A percentile compares a stretch with the other conserved stretches of the same genome.
phyloP scores from a whole-genome alignment of 352 stramenopile genomes.

The Phytophthora podocarpi region DNA sequence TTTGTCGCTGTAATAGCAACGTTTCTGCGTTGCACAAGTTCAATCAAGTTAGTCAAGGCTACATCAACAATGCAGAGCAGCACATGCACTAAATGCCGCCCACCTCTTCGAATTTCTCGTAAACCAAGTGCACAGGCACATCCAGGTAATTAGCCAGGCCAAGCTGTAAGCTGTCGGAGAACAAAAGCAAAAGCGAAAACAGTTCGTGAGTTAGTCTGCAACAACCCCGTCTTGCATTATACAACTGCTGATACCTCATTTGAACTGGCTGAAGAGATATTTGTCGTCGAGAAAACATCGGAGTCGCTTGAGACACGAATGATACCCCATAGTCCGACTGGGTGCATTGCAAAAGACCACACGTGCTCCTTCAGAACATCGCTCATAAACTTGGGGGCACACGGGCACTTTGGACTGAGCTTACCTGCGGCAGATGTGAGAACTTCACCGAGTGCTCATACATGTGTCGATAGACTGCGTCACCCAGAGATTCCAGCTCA shows the following conservation, averaged over 20 bases:
- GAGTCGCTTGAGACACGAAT: slow-evolving; percentile 66
- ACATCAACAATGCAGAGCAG: neutral
- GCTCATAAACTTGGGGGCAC: neutral
- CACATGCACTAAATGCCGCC: neutral
- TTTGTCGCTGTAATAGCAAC: slow-evolving; percentile 79
- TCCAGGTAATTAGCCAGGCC: slow-evolving; percentile 74
- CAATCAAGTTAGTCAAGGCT: neutral
- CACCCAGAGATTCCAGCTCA: slow-evolving; percentile 70
- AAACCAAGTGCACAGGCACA: slow-evolving; percentile 67
- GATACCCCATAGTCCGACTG: slow-evolving; percentile 85
- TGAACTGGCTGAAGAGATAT: slow-evolving; percentile 78
- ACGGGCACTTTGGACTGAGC: neutral
- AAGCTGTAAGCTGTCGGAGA: slow-evolving; percentile 62
- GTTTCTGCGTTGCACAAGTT: slow-evolving; percentile 57
- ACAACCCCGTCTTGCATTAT: neutral
- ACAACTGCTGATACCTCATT: slow-evolving; percentile 57
- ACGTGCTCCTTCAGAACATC: neutral
- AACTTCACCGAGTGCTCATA: slow-evolving; percentile 81
- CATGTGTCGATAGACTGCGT: slow-evolving; percentile 82
- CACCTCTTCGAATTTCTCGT: slow-evolving; percentile 82
- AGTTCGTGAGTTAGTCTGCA: slow-evolving; percentile 2
- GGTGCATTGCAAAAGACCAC: neutral
- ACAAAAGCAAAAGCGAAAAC: slow-evolving; percentile 1
- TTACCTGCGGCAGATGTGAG: slow-evolving; percentile 78
- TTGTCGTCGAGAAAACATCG: slow-evolving; percentile 56